phyloP scores from a whole-genome alignment of 2,329 filamentous ascomycete genomes.

The Cytospora piceicola region DNA sequence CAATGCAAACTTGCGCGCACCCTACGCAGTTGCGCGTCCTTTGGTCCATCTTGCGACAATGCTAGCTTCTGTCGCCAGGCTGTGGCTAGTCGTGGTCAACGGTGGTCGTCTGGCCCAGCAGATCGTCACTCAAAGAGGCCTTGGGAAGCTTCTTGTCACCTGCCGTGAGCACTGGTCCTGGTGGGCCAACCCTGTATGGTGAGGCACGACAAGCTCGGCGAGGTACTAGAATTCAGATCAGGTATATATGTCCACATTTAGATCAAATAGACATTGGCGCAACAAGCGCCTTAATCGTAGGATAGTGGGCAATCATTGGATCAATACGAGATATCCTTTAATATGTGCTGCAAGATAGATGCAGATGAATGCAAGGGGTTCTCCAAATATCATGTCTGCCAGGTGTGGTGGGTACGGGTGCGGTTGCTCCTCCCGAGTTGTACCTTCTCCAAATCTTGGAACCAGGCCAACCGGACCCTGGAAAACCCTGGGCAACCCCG shows the following conservation, averaged over 20 bases:
- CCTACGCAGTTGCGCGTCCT: no score
- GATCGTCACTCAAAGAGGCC: neutral
- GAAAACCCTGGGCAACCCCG: no score
- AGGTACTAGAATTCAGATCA: neutral
- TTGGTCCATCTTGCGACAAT: neutral
- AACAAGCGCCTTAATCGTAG: neutral
- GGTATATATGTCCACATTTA: neutral
- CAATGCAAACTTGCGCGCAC: slow-evolving; percentile 11
- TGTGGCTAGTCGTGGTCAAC: neutral
- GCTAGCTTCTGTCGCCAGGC: neutral
- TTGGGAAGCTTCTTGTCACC: neutral
- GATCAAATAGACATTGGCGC: neutral
- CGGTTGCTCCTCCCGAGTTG: no score
- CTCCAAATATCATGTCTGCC: no score
- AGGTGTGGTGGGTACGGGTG: neutral
- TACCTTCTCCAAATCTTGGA: no score
- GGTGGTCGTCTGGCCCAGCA: neutral
- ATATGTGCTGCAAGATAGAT: neutral
- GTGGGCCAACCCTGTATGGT: neutral
- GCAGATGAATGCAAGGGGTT: neutral
- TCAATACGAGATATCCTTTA: neutral
- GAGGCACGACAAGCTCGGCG: neutral
- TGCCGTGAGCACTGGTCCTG: neutral
- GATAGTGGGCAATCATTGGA: neutral
- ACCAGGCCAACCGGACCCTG: no score